These are phyloP conservation scores for Aureobasidium sp. DNA, from an alignment of 2,329 filamentous ascomycete genomes.

Conservation along the genomic window DNA sequence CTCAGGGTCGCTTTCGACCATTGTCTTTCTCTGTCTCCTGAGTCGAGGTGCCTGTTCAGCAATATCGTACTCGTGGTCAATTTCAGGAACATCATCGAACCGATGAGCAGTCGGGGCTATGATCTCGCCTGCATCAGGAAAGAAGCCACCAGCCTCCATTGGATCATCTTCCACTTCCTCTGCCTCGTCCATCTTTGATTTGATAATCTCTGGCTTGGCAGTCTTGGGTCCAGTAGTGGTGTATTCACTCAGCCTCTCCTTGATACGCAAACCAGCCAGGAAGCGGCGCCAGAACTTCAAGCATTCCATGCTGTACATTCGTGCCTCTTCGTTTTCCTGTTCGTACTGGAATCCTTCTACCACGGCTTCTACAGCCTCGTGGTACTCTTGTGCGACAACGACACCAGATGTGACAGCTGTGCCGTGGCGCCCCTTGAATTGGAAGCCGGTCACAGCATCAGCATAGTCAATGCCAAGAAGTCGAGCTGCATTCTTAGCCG, in stretches of 20 bases:
- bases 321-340: conserved; percentile 54
- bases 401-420: conserved; percentile 74
- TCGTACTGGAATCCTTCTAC: conserved; percentile 61
- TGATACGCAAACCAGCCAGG: conserved; percentile 56
- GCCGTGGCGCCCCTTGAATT: conserved; percentile 76
- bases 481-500: conserved; percentile 63
- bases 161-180: conserved; percentile 17
- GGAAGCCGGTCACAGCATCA: conserved; percentile 82
- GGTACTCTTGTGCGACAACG: conserved; percentile 64
- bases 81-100: conserved; percentile 3
- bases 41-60: conserved; percentile 13
- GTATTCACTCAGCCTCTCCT: conserved; percentile 50
- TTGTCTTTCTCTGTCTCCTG: not conserved
- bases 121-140: conserved; percentile 42
- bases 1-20: conserved; percentile 10
- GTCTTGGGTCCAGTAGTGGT: not conserved
- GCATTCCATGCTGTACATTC: conserved; percentile 41
- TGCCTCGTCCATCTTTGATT: conserved; percentile 18
- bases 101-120: conserved; percentile 26
- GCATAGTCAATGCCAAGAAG: conserved; percentile 76
- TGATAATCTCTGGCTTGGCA: conserved; percentile 12
- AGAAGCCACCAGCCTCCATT: conserved; percentile 30
- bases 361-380: conserved; percentile 62
- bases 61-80: conserved; percentile 11
- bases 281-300: conserved; percentile 53